A percentile compares a stretch with the other conserved stretches of the same genome.
Conservation (phyloP, 176 grass and related monocot species). For the Hordeum marinum region DNA sequence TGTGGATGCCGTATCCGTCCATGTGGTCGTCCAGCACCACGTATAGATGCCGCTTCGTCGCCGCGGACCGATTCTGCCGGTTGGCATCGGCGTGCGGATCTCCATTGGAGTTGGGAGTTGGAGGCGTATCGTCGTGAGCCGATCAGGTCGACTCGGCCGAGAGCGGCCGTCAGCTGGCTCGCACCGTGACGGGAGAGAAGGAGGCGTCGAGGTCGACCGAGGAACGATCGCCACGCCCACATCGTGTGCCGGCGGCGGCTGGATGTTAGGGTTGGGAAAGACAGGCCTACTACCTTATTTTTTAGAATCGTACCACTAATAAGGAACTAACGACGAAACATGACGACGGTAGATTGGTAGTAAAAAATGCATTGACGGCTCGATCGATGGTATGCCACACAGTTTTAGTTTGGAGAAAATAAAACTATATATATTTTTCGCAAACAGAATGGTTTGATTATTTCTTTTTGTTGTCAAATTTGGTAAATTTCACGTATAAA, state of each 20-base stretch:
- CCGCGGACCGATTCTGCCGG: background rate
- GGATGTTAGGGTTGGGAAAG: background rate
- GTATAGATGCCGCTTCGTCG: background rate
- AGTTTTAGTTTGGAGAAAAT: too few species aligned
- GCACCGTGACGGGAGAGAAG: background rate
- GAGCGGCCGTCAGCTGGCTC: background rate
- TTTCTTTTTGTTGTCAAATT: too few species aligned
- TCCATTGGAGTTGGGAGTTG: background rate
- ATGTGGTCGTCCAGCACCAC: background rate
- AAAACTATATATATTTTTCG: too few species aligned
- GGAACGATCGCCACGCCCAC: background rate
- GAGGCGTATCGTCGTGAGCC: background rate
- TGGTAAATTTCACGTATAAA: too few species aligned
- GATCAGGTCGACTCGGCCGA: background rate
- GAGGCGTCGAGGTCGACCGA: background rate
- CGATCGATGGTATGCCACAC: too few species aligned
- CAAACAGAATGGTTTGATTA: too few species aligned
- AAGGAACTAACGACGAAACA: too few species aligned
- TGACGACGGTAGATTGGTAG: too few species aligned
- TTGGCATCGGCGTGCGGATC: background rate
- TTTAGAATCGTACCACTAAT: too few species aligned
- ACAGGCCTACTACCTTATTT: too few species aligned
- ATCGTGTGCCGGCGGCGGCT: background rate
- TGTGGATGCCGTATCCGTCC: background rate
- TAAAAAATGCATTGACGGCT: too few species aligned